Conservation (phyloP, 805 yeast species). For the Hanseniaspora vineae region DNA sequence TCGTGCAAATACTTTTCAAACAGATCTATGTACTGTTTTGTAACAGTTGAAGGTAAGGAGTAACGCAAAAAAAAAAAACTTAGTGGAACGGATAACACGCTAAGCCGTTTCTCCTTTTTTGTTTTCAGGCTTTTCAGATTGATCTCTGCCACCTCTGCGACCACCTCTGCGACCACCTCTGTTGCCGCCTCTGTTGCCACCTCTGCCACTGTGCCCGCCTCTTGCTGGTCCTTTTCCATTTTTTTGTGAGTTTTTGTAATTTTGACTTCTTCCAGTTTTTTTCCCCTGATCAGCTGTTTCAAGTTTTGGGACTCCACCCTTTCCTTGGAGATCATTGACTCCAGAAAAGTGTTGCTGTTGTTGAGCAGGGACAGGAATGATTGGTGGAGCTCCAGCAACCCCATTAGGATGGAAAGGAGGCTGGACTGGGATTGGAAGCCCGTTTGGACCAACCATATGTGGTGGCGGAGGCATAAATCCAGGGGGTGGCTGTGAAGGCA, state of each 20-base stretch:
- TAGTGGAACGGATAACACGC: not conserved
- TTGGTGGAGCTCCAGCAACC: not conserved
- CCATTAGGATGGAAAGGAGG: conserved; percentile 8
- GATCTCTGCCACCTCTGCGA: not conserved
- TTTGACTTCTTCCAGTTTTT: no score
- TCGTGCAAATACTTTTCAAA: no score
- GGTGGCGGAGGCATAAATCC: conserved; percentile 5
- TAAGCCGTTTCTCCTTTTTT: not conserved
- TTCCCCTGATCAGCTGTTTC: no score
- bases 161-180: conserved; percentile 1
- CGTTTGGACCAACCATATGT: conserved; percentile 5
- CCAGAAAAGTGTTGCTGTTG: not conserved
- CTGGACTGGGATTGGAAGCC: conserved; percentile 7
- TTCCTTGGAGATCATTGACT: conserved; percentile 1
- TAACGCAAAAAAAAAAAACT: not conserved
- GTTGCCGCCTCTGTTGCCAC: conserved; percentile 7
- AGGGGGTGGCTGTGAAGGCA: conserved; percentile 10
- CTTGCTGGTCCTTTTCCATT: not conserved
- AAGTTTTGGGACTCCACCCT: conserved; percentile 8
- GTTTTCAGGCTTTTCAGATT: not conserved
- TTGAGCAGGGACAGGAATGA: not conserved
- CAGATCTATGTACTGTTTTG: no score
- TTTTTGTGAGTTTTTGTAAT: no score
- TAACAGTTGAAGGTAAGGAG: no score
- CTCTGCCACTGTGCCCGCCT: conserved; percentile 1